A percentile compares a stretch with the other conserved stretches of the same genome.
Evolutionary conservation across 345 rosid genomes (phyloP).

Genomic region (Melaleuca quinquenervia): DNA sequence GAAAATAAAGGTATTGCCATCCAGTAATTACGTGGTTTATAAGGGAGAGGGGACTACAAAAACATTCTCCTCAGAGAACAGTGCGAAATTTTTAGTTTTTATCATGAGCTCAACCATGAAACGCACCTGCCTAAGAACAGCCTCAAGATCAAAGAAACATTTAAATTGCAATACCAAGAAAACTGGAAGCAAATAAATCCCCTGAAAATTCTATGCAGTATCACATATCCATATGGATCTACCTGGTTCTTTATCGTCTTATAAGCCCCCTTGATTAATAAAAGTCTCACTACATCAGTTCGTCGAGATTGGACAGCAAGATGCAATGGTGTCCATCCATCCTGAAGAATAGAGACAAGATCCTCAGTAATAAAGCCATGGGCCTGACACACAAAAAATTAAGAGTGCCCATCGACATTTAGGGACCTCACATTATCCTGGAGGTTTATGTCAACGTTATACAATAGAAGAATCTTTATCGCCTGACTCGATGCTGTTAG

Average conservation of each 20-base stretch:
- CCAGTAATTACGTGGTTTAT: neutral
- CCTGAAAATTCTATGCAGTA: neutral
- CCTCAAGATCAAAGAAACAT: neutral
- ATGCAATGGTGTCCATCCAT: constrained; percentile 96
- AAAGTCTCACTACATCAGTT: constrained; percentile 68
- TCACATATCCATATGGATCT: neutral
- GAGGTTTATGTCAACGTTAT: constrained; percentile 70
- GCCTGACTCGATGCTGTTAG: constrained; percentile 68
- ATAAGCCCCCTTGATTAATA: constrained; percentile 76
- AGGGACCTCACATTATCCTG: constrained; percentile 59
- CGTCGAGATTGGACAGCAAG: constrained; percentile 83
- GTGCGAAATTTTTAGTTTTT: neutral
- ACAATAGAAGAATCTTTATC: constrained; percentile 65
- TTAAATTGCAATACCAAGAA: neutral
- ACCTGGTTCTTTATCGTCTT: constrained; percentile 48
- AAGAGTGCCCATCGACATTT: neutral
- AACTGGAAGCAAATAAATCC: neutral
- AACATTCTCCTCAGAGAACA: neutral
- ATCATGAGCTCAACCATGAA: neutral
- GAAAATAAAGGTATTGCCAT: too few relatives aligned
- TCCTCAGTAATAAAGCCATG: neutral
- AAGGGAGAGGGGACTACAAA: neutral
- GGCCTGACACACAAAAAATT: neutral
- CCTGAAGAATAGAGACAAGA: constrained; percentile 28
- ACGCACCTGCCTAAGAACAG: neutral